Percentiles rank a stretch among this genome's conserved stretches.
These are phyloP conservation scores for Zymoseptoria tritici DNA, from an alignment of 2,329 filamentous ascomycete genomes.

Conservation along the genomic window DNA sequence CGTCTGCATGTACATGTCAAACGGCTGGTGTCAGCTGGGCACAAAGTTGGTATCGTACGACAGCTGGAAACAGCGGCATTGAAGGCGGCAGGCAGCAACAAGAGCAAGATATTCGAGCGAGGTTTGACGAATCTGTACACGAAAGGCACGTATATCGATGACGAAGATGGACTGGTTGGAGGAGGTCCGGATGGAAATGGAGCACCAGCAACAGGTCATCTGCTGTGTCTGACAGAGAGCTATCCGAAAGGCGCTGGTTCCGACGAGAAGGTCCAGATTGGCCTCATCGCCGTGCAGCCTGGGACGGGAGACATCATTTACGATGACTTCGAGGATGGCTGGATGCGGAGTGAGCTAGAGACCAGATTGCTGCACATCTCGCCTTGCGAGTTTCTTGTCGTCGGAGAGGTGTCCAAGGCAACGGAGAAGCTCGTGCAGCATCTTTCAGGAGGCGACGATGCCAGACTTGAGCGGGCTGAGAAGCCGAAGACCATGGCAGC, in stretches of 20 bases:
- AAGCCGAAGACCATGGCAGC: slow-evolving; percentile 75
- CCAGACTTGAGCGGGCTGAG: slow-evolving; percentile 71
- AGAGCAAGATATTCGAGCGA: slow-evolving; percentile 82
- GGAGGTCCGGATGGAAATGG: slow-evolving; percentile 44
- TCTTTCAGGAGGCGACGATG: slow-evolving; percentile 80
- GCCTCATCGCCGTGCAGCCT: slow-evolving; percentile 88
- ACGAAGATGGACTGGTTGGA: slow-evolving; percentile 69
- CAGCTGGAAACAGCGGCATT: slow-evolving; percentile 92
- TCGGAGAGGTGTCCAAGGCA: slow-evolving; percentile 80
- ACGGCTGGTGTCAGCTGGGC: slow-evolving; percentile 79
- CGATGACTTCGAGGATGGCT: slow-evolving; percentile 92
- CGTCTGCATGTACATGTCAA: slow-evolving; percentile 90
- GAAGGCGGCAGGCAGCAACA: slow-evolving; percentile 91
- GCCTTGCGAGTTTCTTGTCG: slow-evolving; percentile 88
- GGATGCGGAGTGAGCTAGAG: slow-evolving; percentile 95
- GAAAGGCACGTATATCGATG: slow-evolving; percentile 95
- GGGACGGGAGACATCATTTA: slow-evolving; percentile 94
- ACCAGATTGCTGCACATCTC: slow-evolving; percentile 92
- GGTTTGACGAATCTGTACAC: slow-evolving; percentile 96
- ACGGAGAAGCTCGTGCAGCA: slow-evolving; percentile 90
- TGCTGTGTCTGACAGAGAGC: slow-evolving; percentile 84
- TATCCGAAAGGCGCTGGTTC: slow-evolving; percentile 72
- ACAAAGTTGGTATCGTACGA: slow-evolving; percentile 92
- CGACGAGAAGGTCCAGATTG: slow-evolving; percentile 88
- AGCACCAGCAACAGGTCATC: slow-evolving; percentile 66